Conservation (phyloP, 2,329 filamentous ascomycete species). For the Zymoseptoria pseudotritici region DNA sequence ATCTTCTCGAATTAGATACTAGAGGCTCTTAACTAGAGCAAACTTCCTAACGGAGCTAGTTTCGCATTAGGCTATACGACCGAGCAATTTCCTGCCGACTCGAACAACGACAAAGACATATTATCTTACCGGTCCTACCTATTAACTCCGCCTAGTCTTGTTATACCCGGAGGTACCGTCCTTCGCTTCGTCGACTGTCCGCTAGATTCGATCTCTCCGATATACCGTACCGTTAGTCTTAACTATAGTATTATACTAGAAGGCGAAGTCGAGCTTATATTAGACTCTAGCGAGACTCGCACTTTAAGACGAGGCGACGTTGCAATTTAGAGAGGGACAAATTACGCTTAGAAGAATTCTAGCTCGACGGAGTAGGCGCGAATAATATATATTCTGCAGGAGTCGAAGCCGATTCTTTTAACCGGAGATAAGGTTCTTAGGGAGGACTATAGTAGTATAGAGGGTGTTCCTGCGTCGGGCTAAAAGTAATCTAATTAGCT, state of each 20-base stretch:
- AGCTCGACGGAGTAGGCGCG: constrained; percentile 24
- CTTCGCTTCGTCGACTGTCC: constrained; percentile 29
- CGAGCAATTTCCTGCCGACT: constrained; percentile 39
- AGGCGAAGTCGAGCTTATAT: constrained; percentile 27
- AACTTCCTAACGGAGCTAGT: constrained; percentile 31
- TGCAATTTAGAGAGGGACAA: constrained; percentile 28
- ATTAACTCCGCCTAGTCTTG: constrained; percentile 40
- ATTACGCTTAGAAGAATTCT: constrained; percentile 30
- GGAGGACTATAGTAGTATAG: constrained; percentile 21
- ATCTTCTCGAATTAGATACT: constrained; percentile 19
- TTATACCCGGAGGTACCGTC: constrained; percentile 41
- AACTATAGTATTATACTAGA: constrained; percentile 30
- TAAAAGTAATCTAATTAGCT: no score
- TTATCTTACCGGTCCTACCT: constrained; percentile 39
- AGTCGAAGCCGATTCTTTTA: constrained; percentile 17
- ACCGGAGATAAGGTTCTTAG: constrained; percentile 20
- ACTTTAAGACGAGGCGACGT: constrained; percentile 27
- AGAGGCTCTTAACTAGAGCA: constrained; percentile 19
- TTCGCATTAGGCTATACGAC: constrained; percentile 47
- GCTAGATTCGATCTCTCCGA: constrained; percentile 20
- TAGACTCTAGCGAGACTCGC: constrained; percentile 27
- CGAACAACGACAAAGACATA: constrained; percentile 42
- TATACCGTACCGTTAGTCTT: constrained; percentile 28
- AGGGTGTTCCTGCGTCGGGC: no score
- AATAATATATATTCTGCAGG: constrained; percentile 30